A percentile compares a stretch with the other conserved stretches of the same genome.
These are phyloP conservation scores for Penstemon davidsonii DNA, from an alignment of 257 asterid species.

Conservation along the genomic window DNA sequence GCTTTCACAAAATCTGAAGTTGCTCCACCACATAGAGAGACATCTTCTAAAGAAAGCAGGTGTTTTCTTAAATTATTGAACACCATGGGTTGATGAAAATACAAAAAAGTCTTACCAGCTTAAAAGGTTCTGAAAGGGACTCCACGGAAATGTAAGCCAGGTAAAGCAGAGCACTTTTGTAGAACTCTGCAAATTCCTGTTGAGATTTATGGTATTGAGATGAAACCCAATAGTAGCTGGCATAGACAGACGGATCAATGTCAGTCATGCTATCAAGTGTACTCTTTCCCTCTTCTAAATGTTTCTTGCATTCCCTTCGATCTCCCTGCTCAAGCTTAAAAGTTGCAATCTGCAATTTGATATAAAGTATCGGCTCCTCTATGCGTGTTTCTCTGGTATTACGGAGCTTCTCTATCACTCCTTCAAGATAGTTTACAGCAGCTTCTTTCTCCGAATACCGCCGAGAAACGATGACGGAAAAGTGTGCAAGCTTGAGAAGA, in stretches of 20 bases:
- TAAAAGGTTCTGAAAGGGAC: constrained; percentile 79
- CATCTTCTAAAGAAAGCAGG: constrained; percentile 8
- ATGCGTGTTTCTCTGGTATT: constrained; percentile 74
- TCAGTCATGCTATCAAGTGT: constrained; percentile 97
- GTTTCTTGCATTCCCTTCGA: constrained; percentile 79
- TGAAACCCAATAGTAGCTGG: constrained; percentile 90
- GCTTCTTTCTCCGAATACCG: constrained; percentile 80
- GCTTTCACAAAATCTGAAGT: constrained; percentile 1
- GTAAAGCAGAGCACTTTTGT: constrained; percentile 88
- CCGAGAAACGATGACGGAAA: constrained; percentile 86
- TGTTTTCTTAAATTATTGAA: constrained; percentile 17
- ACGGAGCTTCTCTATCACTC: constrained; percentile 83
- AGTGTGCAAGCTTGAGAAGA: constrained; percentile 97
- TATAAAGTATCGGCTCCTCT: constrained; percentile 84
- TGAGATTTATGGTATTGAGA: constrained; percentile 79
- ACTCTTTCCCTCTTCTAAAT: constrained; percentile 83
- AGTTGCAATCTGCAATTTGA: constrained; percentile 81
- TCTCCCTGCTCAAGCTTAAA: constrained; percentile 86
- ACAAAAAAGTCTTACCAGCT: constrained; percentile 57
- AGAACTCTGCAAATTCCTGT: constrained; percentile 96
- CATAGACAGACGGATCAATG: constrained; percentile 94
- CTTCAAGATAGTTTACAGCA: constrained; percentile 79
- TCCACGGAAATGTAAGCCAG: constrained; percentile 92
- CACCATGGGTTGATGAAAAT: constrained; percentile 1
- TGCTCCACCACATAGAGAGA: neutral